Conservation (phyloP, 192 early-diverging fungal genomes). For the Geranomyces michiganensis region DNA sequence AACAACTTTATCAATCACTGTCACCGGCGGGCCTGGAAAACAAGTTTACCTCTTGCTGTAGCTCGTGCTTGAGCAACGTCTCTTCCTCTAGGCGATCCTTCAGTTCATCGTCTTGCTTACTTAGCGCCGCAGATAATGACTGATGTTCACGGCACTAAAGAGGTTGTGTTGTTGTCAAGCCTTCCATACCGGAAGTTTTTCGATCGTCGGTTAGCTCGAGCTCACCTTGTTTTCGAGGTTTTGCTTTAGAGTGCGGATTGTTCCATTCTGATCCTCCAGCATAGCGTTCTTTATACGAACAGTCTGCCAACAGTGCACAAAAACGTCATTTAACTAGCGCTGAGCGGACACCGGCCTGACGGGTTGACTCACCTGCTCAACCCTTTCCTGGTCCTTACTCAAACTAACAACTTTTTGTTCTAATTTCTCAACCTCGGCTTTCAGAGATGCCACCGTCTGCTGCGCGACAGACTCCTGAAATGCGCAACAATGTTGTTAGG, state of each 20-base stretch:
- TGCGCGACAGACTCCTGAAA: not conserved
- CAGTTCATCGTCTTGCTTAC: conserved; percentile 32
- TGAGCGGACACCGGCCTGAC: no score
- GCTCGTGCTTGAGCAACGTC: conserved; percentile 13
- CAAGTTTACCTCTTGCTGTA: conserved; percentile 33
- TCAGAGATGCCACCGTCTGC: not conserved
- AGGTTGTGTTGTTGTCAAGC: not conserved
- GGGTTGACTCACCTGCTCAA: not conserved
- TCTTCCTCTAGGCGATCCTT: conserved; percentile 42
- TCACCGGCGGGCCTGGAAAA: not conserved
- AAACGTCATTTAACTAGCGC: no score
- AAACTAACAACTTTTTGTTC: not conserved
- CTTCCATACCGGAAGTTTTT: not conserved
- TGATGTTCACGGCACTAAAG: conserved; percentile 49
- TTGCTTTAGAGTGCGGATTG: conserved; percentile 55
- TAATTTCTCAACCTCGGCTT: conserved; percentile 3
- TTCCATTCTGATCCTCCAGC: conserved; percentile 63
- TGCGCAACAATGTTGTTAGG: not conserved
- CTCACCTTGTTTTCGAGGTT: conserved; percentile 61
- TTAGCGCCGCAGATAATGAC: conserved; percentile 28
- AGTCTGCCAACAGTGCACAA: conserved; percentile 7
- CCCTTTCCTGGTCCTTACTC: not conserved
- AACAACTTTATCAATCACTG: not conserved
- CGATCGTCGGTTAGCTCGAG: not conserved
- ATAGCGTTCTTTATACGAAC: conserved; percentile 58